These are phyloP conservation scores for Boletus subcaerulescens DNA, from an alignment of 768 basidiomycete genomes.

Conservation along the genomic window DNA sequence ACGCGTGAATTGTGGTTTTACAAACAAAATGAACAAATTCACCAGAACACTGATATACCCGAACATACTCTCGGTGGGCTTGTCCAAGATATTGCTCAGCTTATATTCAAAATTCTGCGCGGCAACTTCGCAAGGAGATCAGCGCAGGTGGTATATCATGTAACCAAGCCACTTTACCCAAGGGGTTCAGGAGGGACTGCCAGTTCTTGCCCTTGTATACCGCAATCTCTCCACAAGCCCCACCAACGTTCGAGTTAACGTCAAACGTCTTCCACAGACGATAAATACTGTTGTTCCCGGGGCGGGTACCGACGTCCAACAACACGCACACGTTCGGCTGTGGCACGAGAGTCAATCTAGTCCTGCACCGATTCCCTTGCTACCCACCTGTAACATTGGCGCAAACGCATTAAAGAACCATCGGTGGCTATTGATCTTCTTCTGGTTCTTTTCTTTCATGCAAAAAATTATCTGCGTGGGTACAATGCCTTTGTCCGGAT, in stretches of 20 bases:
- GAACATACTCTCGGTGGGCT: constrained; percentile 84
- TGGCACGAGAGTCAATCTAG: neutral
- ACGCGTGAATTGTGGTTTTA: constrained; percentile 9
- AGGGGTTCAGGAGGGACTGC: constrained; percentile 76
- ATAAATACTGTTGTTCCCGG: constrained; percentile 85
- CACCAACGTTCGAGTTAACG: constrained; percentile 87
- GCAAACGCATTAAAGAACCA: constrained; percentile 98
- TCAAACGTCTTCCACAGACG: constrained; percentile 96
- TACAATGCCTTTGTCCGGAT: constrained; percentile 89
- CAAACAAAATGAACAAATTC: constrained; percentile 15
- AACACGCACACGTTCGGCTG: constrained; percentile 91
- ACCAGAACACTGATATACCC: constrained; percentile 97
- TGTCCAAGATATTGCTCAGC: constrained; percentile 86
- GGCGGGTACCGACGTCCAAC: constrained; percentile 92
- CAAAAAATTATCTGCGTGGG: constrained; percentile 94
- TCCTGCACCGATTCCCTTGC: neutral
- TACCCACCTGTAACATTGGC: constrained; percentile 69
- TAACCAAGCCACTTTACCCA: constrained; percentile 48
- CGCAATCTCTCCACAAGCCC: constrained; percentile 97
- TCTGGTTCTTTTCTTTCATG: constrained; percentile 91
- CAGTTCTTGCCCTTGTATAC: constrained; percentile 90
- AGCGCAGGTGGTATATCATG: neutral
- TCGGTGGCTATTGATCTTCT: constrained; percentile 95
- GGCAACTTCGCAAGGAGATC: constrained; percentile 51
- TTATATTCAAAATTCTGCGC: constrained; percentile 98